phyloP scores from a whole-genome alignment of 495 filamentous ascomycete species.

The Neurospora pannonica region DNA sequence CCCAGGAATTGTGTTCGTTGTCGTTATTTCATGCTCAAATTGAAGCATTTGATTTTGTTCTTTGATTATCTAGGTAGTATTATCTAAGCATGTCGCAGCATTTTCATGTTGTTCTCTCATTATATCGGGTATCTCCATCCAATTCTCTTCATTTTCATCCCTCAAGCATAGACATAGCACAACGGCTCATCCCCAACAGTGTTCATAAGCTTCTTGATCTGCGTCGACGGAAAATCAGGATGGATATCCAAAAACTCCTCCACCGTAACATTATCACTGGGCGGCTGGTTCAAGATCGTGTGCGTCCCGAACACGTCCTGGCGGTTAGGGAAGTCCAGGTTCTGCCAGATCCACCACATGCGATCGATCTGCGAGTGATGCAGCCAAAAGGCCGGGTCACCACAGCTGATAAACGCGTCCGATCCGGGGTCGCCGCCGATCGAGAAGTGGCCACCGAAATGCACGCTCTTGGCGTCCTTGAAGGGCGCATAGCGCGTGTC shows the following conservation, averaged over 20 bases:
- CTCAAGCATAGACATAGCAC: constrained; percentile 18
- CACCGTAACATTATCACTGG: constrained; percentile 18
- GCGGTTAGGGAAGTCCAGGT: constrained; percentile 38
- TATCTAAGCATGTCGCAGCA: no score
- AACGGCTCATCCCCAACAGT: constrained; percentile 17
- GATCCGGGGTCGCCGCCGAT: constrained; percentile 25
- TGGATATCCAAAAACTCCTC: constrained; percentile 13
- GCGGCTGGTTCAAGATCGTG: constrained; percentile 18
- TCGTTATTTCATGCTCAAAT: no score
- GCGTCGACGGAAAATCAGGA: constrained; percentile 4
- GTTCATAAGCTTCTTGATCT: constrained; percentile 19
- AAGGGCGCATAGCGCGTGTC: background rate
- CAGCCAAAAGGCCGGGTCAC: constrained; percentile 59
- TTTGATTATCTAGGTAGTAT: background rate
- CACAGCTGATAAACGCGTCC: constrained; percentile 50
- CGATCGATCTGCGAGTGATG: constrained; percentile 63
- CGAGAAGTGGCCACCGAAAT: constrained; percentile 52
- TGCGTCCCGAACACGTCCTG: constrained; percentile 8
- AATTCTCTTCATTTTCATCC: background rate
- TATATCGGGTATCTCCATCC: background rate
- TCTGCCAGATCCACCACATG: constrained; percentile 64
- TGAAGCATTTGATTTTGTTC: no score
- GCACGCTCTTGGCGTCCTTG: constrained; percentile 40
- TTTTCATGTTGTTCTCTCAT: no score
- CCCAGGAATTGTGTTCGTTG: no score